phyloP scores from a whole-genome alignment of 768 basidiomycete species.

The Suillus tomentosus region DNA sequence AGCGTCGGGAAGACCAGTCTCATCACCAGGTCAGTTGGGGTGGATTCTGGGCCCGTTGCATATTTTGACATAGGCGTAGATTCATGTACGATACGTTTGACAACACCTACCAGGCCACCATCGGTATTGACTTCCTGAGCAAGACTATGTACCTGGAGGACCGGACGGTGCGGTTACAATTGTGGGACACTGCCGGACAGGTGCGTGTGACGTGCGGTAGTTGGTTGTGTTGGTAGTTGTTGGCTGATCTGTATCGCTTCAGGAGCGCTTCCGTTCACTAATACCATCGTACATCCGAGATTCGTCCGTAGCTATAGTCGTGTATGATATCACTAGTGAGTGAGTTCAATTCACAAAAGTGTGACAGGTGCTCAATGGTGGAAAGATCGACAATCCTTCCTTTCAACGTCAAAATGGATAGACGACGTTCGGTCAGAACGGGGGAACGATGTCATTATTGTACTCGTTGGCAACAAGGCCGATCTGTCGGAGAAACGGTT shows the following conservation, averaged over 20 bases:
- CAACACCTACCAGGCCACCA: slow-evolving; percentile 98
- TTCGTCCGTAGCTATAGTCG: slow-evolving; percentile 97
- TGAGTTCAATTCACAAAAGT: slow-evolving; percentile 18
- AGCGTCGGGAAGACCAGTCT: slow-evolving; percentile 98
- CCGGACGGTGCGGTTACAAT: slow-evolving; percentile 92
- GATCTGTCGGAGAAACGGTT: slow-evolving; percentile 98
- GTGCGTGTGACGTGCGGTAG: slow-evolving; percentile 39
- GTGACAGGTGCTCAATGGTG: slow-evolving; percentile 10
- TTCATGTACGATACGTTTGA: slow-evolving; percentile 99
- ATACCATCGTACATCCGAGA: slow-evolving; percentile 99
- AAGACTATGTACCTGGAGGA: slow-evolving; percentile 99
- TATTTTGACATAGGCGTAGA: slow-evolving; percentile 40
- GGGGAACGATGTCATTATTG: slow-evolving; percentile 97
- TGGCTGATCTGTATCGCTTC: slow-evolving; percentile 14
- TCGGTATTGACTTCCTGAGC: slow-evolving; percentile 98
- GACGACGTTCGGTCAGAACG: slow-evolving; percentile 98
- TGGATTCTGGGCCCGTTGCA: background rate
- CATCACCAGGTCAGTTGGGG: slow-evolving; percentile 77
- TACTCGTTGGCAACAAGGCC: slow-evolving; percentile 98
- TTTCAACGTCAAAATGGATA: slow-evolving; percentile 99
- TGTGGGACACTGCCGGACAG: slow-evolving; percentile 99
- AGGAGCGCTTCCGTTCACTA: slow-evolving; percentile 96
- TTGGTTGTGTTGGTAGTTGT: background rate
- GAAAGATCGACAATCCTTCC: slow-evolving; percentile 93
- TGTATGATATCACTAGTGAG: slow-evolving; percentile 98